These are phyloP conservation scores for Polygonum aviculare DNA, from an alignment of 148 eudicot genomes.

Conservation along the genomic window DNA sequence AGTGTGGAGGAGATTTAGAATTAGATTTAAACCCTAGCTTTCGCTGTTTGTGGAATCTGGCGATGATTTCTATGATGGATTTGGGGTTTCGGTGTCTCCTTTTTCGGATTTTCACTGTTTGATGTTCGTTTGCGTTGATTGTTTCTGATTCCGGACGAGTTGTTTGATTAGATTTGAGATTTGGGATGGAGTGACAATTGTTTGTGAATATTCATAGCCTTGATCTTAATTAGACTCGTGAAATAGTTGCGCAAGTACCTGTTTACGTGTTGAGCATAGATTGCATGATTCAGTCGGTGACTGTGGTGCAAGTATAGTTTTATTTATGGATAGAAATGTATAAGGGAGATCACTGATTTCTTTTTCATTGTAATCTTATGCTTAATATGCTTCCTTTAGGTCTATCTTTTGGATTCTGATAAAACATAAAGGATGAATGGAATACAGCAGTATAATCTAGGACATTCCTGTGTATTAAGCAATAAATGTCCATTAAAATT, in stretches of 20 bases:
- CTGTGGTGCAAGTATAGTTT: not conserved
- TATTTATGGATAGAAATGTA: not conserved
- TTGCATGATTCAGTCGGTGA: not conserved
- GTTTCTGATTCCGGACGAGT: not conserved
- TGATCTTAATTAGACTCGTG: not conserved
- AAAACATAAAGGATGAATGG: too few relatives aligned
- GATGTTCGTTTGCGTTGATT: not conserved
- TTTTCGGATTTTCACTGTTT: not conserved
- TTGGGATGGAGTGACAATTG: not conserved
- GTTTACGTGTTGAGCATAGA: not conserved
- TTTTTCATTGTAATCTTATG: not conserved
- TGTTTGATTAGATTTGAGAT: not conserved
- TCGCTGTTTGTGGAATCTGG: not conserved
- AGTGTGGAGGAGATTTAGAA: not conserved
- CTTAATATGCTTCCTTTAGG: not conserved
- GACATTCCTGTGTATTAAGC: too few relatives aligned
- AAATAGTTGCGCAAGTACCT: not conserved
- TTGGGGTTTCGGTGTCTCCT: slow-evolving; percentile 1
- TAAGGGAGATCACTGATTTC: not conserved
- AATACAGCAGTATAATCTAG: too few relatives aligned
- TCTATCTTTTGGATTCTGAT: not conserved
- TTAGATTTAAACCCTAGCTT: slow-evolving; percentile 6
- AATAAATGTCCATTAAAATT: too few relatives aligned
- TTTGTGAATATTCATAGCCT: not conserved
- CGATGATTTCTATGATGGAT: not conserved